Percentiles rank a stretch among this genome's conserved stretches.
Conservation (phyloP, 73 alveolate genomes). For the Effrenium voratum region DNA sequence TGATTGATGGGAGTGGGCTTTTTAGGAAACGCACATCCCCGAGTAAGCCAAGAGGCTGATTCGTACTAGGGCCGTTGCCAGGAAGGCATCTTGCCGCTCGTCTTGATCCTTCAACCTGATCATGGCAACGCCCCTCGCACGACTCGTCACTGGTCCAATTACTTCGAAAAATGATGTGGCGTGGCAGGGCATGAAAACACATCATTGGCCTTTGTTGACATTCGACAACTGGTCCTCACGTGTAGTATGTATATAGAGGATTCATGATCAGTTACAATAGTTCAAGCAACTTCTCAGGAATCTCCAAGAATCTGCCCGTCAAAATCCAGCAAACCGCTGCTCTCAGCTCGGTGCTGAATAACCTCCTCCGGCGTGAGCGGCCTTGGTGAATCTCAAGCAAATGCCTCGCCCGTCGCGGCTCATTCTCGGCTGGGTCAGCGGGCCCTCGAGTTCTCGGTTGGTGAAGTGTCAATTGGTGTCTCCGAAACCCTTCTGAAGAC, state of each 20-base stretch:
- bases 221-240: too few relatives aligned
- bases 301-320: not conserved
- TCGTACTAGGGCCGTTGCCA: not conserved
- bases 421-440: not conserved
- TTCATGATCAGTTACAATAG: not conserved
- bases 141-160: too few relatives aligned
- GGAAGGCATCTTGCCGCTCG: constrained; percentile 82
- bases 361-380: constrained; percentile 80
- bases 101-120: constrained; percentile 44
- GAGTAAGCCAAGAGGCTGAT: not conserved
- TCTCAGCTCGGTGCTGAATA: not conserved
- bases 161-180: too few relatives aligned
- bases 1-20: too few relatives aligned
- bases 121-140: too few relatives aligned
- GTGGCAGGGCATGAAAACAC: too few relatives aligned
- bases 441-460: not conserved
- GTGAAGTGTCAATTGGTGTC: not conserved
- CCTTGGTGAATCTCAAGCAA: too few relatives aligned
- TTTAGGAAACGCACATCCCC: too few relatives aligned
- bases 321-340: not conserved
- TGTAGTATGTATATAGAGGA: too few relatives aligned
- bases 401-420: too few relatives aligned
- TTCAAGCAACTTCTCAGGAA: not conserved
- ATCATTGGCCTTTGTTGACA: too few relatives aligned
- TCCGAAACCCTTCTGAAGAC: too few relatives aligned